Evolutionary conservation across 2,329 filamentous ascomycete species (phyloP).

Genomic region (Colletotrichum gigasporum): DNA sequence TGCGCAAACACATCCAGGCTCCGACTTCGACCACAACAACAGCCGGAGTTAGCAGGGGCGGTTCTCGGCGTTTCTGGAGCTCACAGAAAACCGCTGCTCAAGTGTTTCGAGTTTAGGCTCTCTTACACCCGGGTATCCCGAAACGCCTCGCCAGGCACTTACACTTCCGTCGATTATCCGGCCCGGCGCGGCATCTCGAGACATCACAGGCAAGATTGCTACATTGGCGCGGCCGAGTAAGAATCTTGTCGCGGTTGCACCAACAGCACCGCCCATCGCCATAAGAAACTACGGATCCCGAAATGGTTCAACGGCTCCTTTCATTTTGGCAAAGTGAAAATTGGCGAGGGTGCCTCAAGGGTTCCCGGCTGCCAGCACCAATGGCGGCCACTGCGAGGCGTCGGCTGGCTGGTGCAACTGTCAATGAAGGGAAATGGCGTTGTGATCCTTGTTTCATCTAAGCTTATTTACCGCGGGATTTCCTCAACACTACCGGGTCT

Average conservation of each 20-base stretch:
- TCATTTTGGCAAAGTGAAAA: background rate
- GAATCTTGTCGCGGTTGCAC: background rate
- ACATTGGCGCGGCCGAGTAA: background rate
- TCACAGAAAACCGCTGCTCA: background rate
- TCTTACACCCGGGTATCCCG: background rate
- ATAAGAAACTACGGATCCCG: background rate
- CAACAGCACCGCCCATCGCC: background rate
- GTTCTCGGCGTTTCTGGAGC: background rate
- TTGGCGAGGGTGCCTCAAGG: background rate
- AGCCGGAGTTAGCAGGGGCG: background rate
- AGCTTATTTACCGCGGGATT: slow-evolving; percentile 18
- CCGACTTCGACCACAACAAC: background rate
- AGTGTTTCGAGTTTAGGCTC: slow-evolving; percentile 20
- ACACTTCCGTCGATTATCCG: background rate
- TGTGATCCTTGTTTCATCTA: slow-evolving; percentile 24
- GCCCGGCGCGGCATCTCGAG: slow-evolving; percentile 7
- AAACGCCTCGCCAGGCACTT: slow-evolving; percentile 3
- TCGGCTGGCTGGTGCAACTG: slow-evolving; percentile 5
- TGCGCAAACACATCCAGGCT: background rate
- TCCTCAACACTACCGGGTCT: background rate
- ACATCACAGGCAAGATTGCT: background rate
- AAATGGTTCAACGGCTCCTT: slow-evolving; percentile 13
- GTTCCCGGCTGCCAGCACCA: background rate
- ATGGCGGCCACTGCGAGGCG: background rate
- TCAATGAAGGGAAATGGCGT: background rate